Evolutionary conservation across 805 yeast genomes (phyloP).

Genomic region (Candida maris): DNA sequence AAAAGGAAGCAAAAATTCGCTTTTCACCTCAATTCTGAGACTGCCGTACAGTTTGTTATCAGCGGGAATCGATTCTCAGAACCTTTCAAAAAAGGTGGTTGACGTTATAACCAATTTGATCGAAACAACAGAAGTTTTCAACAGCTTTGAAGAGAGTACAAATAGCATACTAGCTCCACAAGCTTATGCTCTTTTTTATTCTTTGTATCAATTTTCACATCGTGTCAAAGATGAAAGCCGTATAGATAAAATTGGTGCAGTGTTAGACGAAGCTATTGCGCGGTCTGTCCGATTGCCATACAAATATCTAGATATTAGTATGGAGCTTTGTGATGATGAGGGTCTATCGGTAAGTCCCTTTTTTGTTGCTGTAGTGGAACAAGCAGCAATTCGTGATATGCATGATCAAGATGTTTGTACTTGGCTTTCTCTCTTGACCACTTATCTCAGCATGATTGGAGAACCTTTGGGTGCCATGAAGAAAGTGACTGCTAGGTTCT

Average conservation of each 20-base stretch:
- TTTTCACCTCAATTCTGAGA: slow-evolving; percentile 64
- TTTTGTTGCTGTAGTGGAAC: slow-evolving; percentile 59
- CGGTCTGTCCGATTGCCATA: slow-evolving; percentile 75
- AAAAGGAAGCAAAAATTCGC: slow-evolving; percentile 44
- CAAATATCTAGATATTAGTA: slow-evolving; percentile 68
- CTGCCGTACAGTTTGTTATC: slow-evolving; percentile 34
- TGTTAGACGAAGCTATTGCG: slow-evolving; percentile 73
- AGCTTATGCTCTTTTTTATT: slow-evolving; percentile 47
- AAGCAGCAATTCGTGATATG: slow-evolving; percentile 52
- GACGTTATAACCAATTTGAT: slow-evolving; percentile 47
- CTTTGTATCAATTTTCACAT: slow-evolving; percentile 33
- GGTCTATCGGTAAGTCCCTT: slow-evolving; percentile 50
- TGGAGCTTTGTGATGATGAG: slow-evolving; percentile 7
- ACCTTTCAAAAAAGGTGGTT: slow-evolving; percentile 39
- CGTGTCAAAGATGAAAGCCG: slow-evolving; percentile 10
- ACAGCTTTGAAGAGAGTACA: slow-evolving; percentile 28
- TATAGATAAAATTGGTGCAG: slow-evolving; percentile 46
- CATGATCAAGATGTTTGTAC: slow-evolving; percentile 19
- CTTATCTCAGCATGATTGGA: slow-evolving; percentile 52
- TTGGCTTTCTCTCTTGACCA: slow-evolving; percentile 52
- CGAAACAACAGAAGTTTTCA: slow-evolving; percentile 53
- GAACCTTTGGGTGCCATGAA: slow-evolving; percentile 42
- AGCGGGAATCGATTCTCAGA: slow-evolving; percentile 10
- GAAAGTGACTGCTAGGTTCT: slow-evolving; percentile 12
- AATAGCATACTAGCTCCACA: slow-evolving; percentile 46